Evolutionary conservation across 257 asterid species (phyloP).

Genomic region (Lantana camara): DNA sequence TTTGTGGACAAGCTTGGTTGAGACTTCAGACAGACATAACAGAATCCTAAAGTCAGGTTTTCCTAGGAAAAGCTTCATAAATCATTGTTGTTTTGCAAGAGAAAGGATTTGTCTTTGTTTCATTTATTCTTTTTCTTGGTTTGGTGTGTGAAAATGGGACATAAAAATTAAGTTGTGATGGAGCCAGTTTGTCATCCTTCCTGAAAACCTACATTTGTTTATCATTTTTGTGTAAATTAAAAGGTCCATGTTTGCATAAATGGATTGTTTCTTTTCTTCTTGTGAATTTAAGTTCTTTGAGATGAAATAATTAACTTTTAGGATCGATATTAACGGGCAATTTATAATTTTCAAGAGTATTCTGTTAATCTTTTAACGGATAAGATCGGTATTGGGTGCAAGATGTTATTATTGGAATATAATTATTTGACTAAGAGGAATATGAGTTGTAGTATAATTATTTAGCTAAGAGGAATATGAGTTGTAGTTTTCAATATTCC

Average conservation of each 20-base stretch:
- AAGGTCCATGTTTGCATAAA: background rate
- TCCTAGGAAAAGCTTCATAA: background rate
- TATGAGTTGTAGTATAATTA: too few relatives aligned
- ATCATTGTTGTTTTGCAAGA: background rate
- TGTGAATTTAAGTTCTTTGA: too few relatives aligned
- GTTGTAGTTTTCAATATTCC: too few relatives aligned
- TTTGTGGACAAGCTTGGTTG: conserved; percentile 57
- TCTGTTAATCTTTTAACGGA: too few relatives aligned
- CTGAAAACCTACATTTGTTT: background rate
- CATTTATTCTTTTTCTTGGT: background rate
- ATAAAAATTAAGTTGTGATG: background rate
- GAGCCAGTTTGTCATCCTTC: background rate
- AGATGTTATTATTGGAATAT: too few relatives aligned
- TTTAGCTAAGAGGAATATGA: too few relatives aligned
- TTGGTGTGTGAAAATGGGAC: background rate
- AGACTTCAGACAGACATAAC: conserved; percentile 24
- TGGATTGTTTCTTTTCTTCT: too few relatives aligned
- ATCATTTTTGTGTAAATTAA: background rate
- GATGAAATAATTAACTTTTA: too few relatives aligned
- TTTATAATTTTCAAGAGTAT: too few relatives aligned
- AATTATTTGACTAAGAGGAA: too few relatives aligned
- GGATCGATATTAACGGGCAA: too few relatives aligned
- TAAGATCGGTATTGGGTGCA: too few relatives aligned
- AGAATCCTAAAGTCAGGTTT: background rate
- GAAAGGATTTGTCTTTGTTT: background rate